phyloP scores from a whole-genome alignment of 2,329 filamentous ascomycete species.

The Fragosphaeria purpurea region DNA sequence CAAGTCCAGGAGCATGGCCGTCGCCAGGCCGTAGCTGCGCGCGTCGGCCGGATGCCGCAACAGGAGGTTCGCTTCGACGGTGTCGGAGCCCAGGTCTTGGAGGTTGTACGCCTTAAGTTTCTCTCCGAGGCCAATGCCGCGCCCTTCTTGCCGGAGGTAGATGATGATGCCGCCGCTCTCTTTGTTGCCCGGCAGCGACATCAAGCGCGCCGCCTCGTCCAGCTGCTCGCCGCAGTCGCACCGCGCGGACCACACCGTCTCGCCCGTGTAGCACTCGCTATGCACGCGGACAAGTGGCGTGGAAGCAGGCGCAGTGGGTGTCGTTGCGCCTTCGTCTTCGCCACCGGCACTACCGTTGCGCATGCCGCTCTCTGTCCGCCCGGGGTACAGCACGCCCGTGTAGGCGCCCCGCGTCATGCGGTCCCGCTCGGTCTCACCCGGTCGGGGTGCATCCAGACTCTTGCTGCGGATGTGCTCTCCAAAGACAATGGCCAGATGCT shows the following conservation, averaged over 20 bases:
- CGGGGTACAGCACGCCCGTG: conserved; percentile 75
- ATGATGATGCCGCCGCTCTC: conserved; percentile 86
- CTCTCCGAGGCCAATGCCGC: conserved; percentile 87
- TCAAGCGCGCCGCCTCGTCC: conserved; percentile 87
- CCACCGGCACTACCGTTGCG: conserved; percentile 10
- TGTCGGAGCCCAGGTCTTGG: conserved; percentile 94
- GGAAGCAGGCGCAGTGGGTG: too few species aligned
- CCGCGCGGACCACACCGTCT: conserved; percentile 95
- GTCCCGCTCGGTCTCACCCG: conserved; percentile 76
- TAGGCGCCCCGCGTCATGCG: conserved; percentile 94
- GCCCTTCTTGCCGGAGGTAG: conserved; percentile 90
- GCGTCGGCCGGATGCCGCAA: conserved; percentile 90
- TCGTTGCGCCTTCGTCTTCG: too few species aligned
- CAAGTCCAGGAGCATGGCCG: conserved; percentile 83
- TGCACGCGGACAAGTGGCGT: conserved; percentile 86
- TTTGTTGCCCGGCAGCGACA: conserved; percentile 58
- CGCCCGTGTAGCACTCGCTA: conserved; percentile 95
- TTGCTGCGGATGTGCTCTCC: conserved; percentile 70
- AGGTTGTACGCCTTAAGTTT: conserved; percentile 98
- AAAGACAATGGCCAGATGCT: conserved; percentile 95
- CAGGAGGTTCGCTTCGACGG: conserved; percentile 88
- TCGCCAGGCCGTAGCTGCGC: conserved; percentile 89
- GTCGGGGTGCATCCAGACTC: conserved; percentile 58
- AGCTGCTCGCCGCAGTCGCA: conserved; percentile 98
- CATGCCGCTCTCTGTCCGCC: conserved; percentile 64